Percentiles rank a stretch among this genome's conserved stretches.
Evolutionary conservation across 2,329 filamentous ascomycete species (phyloP).

Genomic region (Coleophoma eucalyptorum): DNA sequence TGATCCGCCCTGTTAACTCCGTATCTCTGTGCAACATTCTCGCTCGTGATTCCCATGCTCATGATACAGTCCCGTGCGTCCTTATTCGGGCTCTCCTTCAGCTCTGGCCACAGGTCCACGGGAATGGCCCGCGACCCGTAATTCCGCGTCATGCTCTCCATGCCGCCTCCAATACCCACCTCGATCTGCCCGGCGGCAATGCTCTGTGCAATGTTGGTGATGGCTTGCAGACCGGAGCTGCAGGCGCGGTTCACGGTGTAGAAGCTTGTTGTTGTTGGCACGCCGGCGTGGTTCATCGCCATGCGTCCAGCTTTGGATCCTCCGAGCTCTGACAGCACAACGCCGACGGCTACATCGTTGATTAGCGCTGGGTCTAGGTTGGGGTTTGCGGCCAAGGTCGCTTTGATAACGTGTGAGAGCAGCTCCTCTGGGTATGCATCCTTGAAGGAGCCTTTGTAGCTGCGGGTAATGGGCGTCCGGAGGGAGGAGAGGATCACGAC

Average conservation of each 20-base stretch:
- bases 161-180: conserved; percentile 78
- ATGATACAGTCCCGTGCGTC: conserved; percentile 85
- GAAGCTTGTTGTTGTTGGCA: conserved; percentile 67
- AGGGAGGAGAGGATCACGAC: conserved; percentile 87
- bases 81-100: conserved; percentile 59
- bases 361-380: conserved; percentile 66
- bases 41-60: conserved; percentile 87
- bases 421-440: conserved; percentile 91
- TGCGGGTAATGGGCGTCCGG: conserved; percentile 80
- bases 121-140: conserved; percentile 86
- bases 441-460: conserved; percentile 79
- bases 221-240: conserved; percentile 71
- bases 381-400: conserved; percentile 69
- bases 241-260: conserved; percentile 90
- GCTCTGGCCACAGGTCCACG: conserved; percentile 70
- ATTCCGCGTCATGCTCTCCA: conserved; percentile 95
- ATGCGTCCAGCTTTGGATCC: conserved; percentile 88
- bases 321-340: conserved; percentile 86
- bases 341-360: conserved; percentile 82
- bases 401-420: conserved; percentile 61
- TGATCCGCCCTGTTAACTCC: conserved; percentile 71
- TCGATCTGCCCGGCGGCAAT: conserved; percentile 73
- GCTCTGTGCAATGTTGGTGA: conserved; percentile 69
- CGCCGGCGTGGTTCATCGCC: conserved; percentile 82
- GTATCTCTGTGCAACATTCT: conserved; percentile 82